phyloP scores from a whole-genome alignment of 2,329 filamentous ascomycete genomes.

The Monilinia polystroma region DNA sequence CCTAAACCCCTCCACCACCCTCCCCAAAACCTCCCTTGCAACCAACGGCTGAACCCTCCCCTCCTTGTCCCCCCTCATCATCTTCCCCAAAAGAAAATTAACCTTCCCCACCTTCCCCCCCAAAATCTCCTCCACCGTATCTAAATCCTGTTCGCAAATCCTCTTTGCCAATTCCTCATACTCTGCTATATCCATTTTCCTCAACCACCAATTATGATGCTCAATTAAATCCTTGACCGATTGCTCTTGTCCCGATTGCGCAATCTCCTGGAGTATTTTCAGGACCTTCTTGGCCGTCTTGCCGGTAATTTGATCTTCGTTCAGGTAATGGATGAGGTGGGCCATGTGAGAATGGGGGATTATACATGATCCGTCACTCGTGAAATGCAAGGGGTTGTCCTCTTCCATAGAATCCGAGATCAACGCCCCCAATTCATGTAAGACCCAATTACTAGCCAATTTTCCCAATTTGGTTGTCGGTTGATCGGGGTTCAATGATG shows the following conservation, averaged over 20 bases:
- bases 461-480: constrained; percentile 42
- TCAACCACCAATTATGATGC: constrained; percentile 54
- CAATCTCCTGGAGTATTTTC: constrained; percentile 48
- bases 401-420: constrained; percentile 48
- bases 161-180: constrained; percentile 55
- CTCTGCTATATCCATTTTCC: constrained; percentile 53
- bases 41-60: constrained; percentile 61
- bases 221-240: constrained; percentile 54
- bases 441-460: constrained; percentile 63
- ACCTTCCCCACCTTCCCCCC: constrained; percentile 62
- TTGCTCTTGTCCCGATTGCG: constrained; percentile 42
- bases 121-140: constrained; percentile 59
- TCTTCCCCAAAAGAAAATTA: constrained; percentile 67
- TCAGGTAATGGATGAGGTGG: constrained; percentile 46
- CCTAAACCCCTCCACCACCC: constrained; percentile 2
- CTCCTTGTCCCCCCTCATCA: constrained; percentile 60
- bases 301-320: constrained; percentile 49
- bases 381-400: constrained; percentile 34
- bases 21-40: constrained; percentile 53
- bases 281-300: constrained; percentile 61
- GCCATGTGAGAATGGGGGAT: constrained; percentile 41
- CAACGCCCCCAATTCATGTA: constrained; percentile 72
- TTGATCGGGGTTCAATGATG: constrained; percentile 15
- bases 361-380: constrained; percentile 32
- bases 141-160: constrained; percentile 51